These are phyloP conservation scores for Coemansia reversa DNA, from an alignment of 192 early-diverging fungal genomes.

Conservation along the genomic window DNA sequence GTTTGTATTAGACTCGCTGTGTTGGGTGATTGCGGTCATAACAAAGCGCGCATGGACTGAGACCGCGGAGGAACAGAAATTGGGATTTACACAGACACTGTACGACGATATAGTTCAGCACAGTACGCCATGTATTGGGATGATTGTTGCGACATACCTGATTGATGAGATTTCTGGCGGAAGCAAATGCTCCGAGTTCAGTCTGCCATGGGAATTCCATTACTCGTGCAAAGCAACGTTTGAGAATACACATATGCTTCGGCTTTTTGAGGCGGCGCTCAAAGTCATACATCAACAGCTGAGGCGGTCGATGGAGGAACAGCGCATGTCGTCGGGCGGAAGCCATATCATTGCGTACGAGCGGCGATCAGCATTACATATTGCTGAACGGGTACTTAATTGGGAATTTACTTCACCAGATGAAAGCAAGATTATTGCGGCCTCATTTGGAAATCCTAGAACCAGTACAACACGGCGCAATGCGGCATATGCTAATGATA, in stretches of 20 bases:
- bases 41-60: conserved; percentile 51
- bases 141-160: conserved; percentile 33
- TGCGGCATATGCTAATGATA: conserved; percentile 1
- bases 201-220: conserved; percentile 52
- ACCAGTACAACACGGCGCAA: background rate
- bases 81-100: conserved; percentile 28
- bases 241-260: conserved; percentile 39
- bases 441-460: conserved; percentile 33
- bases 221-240: conserved; percentile 48
- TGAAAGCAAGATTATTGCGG: conserved; percentile 19
- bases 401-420: conserved; percentile 45
- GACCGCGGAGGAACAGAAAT: conserved; percentile 24
- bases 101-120: conserved; percentile 39
- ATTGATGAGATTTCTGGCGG: conserved; percentile 51
- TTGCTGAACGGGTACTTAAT: conserved; percentile 37
- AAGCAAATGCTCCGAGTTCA: conserved; percentile 51
- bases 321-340: conserved; percentile 5
- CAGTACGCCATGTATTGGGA: conserved; percentile 40
- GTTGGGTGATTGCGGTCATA: conserved; percentile 50
- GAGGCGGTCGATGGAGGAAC: conserved; percentile 29
- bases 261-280: conserved; percentile 44
- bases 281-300: conserved; percentile 46
- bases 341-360: conserved; percentile 42
- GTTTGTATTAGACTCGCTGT: conserved; percentile 48
- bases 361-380: conserved; percentile 45